These are phyloP conservation scores for Phytopythium oedochilum DNA, from an alignment of 352 stramenopile species.

Conservation along the genomic window DNA sequence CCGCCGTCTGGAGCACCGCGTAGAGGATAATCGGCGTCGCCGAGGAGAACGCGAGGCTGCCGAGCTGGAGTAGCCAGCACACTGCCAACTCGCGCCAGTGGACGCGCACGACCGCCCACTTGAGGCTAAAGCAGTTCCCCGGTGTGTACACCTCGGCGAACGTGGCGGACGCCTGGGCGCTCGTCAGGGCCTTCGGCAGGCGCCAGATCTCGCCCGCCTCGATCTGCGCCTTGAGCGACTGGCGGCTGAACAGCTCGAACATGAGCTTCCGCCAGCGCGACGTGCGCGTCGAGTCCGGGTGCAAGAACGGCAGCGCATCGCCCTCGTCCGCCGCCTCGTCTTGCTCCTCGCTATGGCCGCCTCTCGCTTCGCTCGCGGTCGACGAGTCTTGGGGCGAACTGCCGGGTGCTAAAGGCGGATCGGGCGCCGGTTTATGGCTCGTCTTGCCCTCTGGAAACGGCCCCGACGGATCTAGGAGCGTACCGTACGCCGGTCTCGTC, in stretches of 20 bases:
- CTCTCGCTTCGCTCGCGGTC: not conserved
- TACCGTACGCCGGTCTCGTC: not conserved
- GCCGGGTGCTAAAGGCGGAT: too few species aligned
- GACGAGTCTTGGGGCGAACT: too few species aligned
- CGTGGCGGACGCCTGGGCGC: slow-evolving; percentile 24
- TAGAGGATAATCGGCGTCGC: slow-evolving; percentile 39
- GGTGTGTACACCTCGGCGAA: slow-evolving; percentile 17
- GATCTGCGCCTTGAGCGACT: slow-evolving; percentile 18
- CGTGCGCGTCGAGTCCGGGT: slow-evolving; percentile 24
- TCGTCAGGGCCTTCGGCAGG: slow-evolving; percentile 32
- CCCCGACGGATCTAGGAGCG: not conserved
- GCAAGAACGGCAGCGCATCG: slow-evolving; percentile 8
- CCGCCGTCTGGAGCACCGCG: slow-evolving; percentile 29
- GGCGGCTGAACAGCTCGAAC: slow-evolving; percentile 35
- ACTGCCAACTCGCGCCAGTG: slow-evolving; percentile 22
- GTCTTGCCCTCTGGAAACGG: not conserved
- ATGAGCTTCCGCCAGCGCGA: slow-evolving; percentile 35
- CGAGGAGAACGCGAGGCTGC: slow-evolving; percentile 30
- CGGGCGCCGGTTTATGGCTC: not conserved
- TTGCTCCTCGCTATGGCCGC: not conserved
- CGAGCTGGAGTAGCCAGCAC: slow-evolving; percentile 35
- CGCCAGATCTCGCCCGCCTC: slow-evolving; percentile 45
- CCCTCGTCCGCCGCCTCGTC: not conserved
- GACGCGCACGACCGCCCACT: slow-evolving; percentile 20
- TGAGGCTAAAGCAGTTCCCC: slow-evolving; percentile 18